These are phyloP conservation scores for Dactylellina parvicollis DNA, from an alignment of 2,329 filamentous ascomycete species.

Conservation along the genomic window DNA sequence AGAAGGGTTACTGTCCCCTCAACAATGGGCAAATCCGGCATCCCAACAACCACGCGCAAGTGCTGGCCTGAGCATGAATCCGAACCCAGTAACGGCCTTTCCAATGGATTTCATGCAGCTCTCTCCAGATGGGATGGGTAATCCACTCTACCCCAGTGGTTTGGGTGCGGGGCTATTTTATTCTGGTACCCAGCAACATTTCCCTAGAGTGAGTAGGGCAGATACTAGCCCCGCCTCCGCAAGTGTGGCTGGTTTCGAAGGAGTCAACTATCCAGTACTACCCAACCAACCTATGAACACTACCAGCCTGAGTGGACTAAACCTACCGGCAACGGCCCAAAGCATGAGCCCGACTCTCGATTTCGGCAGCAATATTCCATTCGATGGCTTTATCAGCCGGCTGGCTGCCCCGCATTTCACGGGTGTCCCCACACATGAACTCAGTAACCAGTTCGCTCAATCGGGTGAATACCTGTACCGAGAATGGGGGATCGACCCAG, in stretches of 20 bases:
- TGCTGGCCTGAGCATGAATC: too few species aligned
- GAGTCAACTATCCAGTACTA: not conserved
- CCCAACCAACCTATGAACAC: conserved; percentile 15
- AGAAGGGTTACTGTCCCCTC: conserved; percentile 1
- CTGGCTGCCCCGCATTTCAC: conserved; percentile 31
- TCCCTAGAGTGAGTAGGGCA: not conserved
- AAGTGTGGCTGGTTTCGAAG: conserved; percentile 16
- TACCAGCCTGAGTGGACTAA: conserved; percentile 9
- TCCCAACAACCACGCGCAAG: conserved; percentile 6
- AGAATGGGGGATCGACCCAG: conserved; percentile 19
- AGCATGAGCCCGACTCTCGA: not conserved
- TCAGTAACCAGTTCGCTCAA: conserved; percentile 2
- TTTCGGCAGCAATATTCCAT: not conserved
- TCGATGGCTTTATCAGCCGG: conserved; percentile 12
- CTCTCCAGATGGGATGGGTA: not conserved
- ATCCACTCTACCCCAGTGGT: not conserved
- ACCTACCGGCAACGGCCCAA: conserved; percentile 12
- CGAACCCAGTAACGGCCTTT: not conserved
- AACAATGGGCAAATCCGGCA: conserved; percentile 3
- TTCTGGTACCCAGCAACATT: not conserved
- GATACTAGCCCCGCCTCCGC: not conserved
- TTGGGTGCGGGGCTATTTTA: not conserved
- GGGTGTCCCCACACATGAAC: conserved; percentile 15
- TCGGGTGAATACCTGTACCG: conserved; percentile 14
- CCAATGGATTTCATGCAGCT: not conserved